These are phyloP conservation scores for Mortierella sp. DNA, from an alignment of 371 early-diverging fungal species.

Conservation along the genomic window DNA sequence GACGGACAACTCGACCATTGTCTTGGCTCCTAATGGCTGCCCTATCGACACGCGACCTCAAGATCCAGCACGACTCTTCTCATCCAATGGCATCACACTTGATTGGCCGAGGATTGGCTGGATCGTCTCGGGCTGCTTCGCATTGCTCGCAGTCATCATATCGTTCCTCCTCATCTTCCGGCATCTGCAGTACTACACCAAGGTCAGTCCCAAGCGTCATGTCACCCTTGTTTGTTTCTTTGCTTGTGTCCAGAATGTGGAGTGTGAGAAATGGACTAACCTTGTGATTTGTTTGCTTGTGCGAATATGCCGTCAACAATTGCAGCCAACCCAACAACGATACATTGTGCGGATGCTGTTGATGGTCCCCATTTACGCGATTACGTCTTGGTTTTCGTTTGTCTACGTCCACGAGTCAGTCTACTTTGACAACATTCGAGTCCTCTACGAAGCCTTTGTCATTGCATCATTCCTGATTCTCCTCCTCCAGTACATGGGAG, in stretches of 20 bases:
- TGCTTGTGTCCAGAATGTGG: no score
- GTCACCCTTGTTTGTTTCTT: no score
- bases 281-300: no score
- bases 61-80: conserved; percentile 41
- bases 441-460: conserved; percentile 74
- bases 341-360: conserved; percentile 72
- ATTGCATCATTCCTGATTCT: conserved; percentile 68
- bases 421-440: conserved; percentile 70
- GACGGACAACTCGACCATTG: conserved; percentile 9
- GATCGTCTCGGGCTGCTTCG: conserved; percentile 33
- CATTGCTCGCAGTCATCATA: conserved; percentile 18
- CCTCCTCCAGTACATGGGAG: conserved; percentile 71
- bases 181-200: conserved; percentile 46
- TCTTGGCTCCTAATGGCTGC: conserved; percentile 32
- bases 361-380: conserved; percentile 78
- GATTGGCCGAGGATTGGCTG: conserved; percentile 49
- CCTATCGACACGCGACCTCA: conserved; percentile 32
- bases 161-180: conserved; percentile 43
- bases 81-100: conserved; percentile 33
- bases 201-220: conserved; percentile 18
- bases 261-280: no score
- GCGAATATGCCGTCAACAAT: no score
- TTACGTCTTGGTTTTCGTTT: conserved; percentile 72
- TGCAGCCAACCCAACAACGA: conserved; percentile 63
- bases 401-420: conserved; percentile 69